Percentiles rank a stretch among this genome's conserved stretches.
phyloP scores from a whole-genome alignment of 2,329 filamentous ascomycete species.

The Diplodia intermedia region DNA sequence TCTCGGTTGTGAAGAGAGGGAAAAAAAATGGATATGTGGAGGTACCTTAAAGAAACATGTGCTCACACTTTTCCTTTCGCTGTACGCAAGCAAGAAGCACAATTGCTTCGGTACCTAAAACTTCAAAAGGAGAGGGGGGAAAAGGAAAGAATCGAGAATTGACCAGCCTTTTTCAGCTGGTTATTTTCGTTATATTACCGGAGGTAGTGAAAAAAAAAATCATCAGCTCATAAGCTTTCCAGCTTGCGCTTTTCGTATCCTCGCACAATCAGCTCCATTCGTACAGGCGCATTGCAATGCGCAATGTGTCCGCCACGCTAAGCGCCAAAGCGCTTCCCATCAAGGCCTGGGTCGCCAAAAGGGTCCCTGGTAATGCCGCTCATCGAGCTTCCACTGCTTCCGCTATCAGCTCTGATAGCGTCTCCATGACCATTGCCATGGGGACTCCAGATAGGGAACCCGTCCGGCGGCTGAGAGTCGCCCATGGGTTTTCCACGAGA shows the following conservation, averaged over 20 bases:
- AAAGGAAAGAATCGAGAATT: neutral
- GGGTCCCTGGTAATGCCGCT: conserved; percentile 37
- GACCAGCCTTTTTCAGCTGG: neutral
- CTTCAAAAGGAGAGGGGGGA: neutral
- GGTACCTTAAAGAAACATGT: conserved; percentile 4
- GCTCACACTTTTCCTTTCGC: conserved; percentile 13
- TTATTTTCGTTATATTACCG: conserved; percentile 10
- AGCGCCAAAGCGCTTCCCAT: conserved; percentile 23
- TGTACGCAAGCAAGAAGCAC: conserved; percentile 14
- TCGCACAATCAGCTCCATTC: neutral
- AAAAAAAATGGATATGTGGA: neutral
- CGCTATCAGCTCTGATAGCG: conserved; percentile 8
- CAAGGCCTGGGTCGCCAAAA: conserved; percentile 47
- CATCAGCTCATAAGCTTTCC: conserved; percentile 16
- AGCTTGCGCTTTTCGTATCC: conserved; percentile 1
- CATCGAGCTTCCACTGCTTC: conserved; percentile 28
- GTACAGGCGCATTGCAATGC: neutral
- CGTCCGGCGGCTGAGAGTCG: conserved; percentile 68
- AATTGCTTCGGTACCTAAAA: neutral
- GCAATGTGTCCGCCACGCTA: neutral
- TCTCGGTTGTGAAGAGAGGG: neutral
- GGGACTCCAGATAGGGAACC: conserved; percentile 64
- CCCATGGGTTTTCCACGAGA: conserved; percentile 67
- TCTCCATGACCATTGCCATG: conserved; percentile 17
- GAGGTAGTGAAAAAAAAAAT: conserved; percentile 1